Evolutionary conservation across 441 rosid species (phyloP).

Genomic region (Gossypium schwendimanii): DNA sequence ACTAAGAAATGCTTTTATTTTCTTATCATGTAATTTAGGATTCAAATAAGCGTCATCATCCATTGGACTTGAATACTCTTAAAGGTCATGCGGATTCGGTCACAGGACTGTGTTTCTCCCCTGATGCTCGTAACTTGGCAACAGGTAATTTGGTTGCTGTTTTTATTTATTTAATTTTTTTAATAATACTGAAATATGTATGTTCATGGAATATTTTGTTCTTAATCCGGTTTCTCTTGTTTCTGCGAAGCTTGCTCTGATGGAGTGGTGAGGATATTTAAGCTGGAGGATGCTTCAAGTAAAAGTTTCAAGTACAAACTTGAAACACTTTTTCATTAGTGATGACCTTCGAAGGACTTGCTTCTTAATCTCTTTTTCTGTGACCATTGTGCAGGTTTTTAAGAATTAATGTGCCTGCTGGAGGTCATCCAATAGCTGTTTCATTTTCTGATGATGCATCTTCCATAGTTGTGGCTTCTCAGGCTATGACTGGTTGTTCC

Average conservation of each 20-base stretch:
- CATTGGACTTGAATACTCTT: slow-evolving; percentile 85
- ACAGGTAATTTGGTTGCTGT: slow-evolving; percentile 43
- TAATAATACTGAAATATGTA: slow-evolving; percentile 5
- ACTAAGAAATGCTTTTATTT: background rate
- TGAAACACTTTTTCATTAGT: background rate
- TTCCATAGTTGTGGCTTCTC: slow-evolving; percentile 72
- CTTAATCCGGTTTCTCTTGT: background rate
- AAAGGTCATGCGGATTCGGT: slow-evolving; percentile 94
- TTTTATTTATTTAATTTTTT: background rate
- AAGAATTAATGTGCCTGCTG: slow-evolving; percentile 75
- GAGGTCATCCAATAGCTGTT: slow-evolving; percentile 79
- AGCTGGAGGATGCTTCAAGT: slow-evolving; percentile 87
- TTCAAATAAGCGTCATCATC: slow-evolving; percentile 74
- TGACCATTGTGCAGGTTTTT: slow-evolving; percentile 45
- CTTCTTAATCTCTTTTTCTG: slow-evolving; percentile 11
- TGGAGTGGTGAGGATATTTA: slow-evolving; percentile 30
- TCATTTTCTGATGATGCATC: slow-evolving; percentile 71
- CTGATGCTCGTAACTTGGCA: slow-evolving; percentile 67
- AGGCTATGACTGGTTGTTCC: slow-evolving; percentile 56
- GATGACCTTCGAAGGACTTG: background rate
- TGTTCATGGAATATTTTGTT: background rate
- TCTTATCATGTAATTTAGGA: slow-evolving; percentile 41
- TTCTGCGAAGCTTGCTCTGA: slow-evolving; percentile 51
- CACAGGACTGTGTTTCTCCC: slow-evolving; percentile 67
- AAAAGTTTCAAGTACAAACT: slow-evolving; percentile 86